Evolutionary conservation across 2,329 filamentous ascomycete genomes (phyloP).

Genomic region (Epichloe scottii): DNA sequence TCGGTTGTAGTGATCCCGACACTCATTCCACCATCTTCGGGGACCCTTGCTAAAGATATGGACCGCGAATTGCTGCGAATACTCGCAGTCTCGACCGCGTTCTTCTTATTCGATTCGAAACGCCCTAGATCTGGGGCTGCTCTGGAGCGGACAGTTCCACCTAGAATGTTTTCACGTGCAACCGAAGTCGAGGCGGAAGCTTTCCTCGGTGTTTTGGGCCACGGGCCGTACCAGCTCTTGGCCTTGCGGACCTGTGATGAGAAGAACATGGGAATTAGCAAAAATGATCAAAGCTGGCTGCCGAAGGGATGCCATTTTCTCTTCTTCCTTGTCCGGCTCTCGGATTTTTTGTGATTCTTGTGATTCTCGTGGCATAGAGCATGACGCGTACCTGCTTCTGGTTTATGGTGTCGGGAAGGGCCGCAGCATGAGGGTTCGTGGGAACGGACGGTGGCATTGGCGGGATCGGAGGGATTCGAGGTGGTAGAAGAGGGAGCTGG

Average conservation of each 20-base stretch:
- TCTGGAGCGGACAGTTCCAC: conserved; percentile 37
- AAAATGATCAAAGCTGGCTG: neutral
- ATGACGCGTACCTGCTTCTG: conserved; percentile 8
- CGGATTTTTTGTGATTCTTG: no score
- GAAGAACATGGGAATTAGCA: neutral
- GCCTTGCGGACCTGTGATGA: conserved; percentile 34
- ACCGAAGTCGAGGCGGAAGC: conserved; percentile 47
- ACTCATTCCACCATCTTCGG: conserved; percentile 12
- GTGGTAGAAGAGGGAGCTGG: neutral
- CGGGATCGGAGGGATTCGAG: neutral
- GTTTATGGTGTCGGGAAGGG: neutral
- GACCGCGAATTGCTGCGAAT: conserved; percentile 15
- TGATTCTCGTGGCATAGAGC: neutral
- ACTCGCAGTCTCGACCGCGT: conserved; percentile 19
- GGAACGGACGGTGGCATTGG: conserved; percentile 3
- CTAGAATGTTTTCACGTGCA: conserved; percentile 47
- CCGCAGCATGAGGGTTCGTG: neutral
- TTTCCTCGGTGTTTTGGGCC: conserved; percentile 45
- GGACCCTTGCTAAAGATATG: conserved; percentile 14
- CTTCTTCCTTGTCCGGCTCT: neutral
- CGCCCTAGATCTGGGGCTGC: conserved; percentile 36
- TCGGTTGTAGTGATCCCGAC: neutral
- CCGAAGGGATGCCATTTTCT: neutral
- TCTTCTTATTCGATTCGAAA: conserved; percentile 31
- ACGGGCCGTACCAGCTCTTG: conserved; percentile 51